Base-by-base conservation (phyloP, 345 rosid genomes). In the Eucalyptus curtisii region DNA sequence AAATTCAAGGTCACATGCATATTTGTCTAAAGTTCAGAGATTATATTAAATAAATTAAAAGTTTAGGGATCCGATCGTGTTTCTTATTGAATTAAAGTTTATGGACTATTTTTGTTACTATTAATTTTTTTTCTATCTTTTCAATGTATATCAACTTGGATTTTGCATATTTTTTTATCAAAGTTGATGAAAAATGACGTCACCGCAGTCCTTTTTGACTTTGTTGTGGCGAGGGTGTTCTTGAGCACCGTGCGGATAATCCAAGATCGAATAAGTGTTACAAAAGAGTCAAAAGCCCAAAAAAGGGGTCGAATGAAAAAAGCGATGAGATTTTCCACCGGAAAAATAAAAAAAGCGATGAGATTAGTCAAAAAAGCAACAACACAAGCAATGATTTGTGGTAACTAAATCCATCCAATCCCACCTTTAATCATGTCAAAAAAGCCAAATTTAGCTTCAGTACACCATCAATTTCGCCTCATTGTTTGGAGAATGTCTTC, bases 41-140 rank as follows among this genome's bases (percentile, higher is more conserved):
- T 0, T 2, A 7, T 52, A 19, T 52, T 52, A 52, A 52, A 52
- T 52, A 52, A 52, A 52, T 52, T 52, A 19, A 52, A 52, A 52
- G 0, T 52, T 20, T 0, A 8, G 0, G 0, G 0, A 1, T 20
- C 5, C 0, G 4, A 19, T 52, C 4, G 7, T 0, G 0, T 52
- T 52, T 1, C 0, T 50, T 50, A 50, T 50, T 3, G 17, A 50
- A 50, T 50, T 1, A 50, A 50, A 50, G 9, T 17, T 50, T 0
- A 19, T 19, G 24, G 55, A 50, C 7, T 52, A 7, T 19, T 52
- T 52, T 52, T 52, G 57, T 52, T 52, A 7, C 0, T 17, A 52
- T 5, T 15, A n/a, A n/a, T n/a, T 15, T 66, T 10, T 3, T 37
- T 10, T 37, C 11, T 1, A 17, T 52, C 10, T 52, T 52, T 52